Evolutionary conservation across 148 eudicot species (phyloP).

Genomic region (Spergularia marina): DNA sequence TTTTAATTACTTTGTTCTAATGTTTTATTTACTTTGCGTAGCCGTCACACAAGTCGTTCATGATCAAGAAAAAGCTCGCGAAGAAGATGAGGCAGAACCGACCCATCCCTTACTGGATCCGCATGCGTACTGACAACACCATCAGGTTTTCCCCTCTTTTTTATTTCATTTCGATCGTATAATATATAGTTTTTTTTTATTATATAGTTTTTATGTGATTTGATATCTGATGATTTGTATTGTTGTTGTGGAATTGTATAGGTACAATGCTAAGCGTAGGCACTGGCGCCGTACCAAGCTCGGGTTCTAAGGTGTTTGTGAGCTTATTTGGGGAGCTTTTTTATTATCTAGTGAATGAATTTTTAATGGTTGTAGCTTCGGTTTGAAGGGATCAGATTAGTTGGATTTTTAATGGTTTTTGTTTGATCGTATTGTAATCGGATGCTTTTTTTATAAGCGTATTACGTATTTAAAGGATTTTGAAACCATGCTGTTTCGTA

Average conservation of each 20-base stretch:
- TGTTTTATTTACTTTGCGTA: background rate
- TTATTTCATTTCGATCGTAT: background rate
- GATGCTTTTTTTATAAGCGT: background rate
- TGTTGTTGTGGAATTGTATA: background rate
- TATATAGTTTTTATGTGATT: background rate
- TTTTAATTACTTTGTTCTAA: no score
- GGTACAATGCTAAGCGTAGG: conserved; percentile 39
- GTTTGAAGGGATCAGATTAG: background rate
- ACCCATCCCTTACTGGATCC: conserved; percentile 89
- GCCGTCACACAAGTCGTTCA: conserved; percentile 91
- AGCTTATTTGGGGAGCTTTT: background rate
- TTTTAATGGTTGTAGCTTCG: background rate
- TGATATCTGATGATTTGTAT: background rate
- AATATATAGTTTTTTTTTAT: background rate
- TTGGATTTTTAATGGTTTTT: background rate
- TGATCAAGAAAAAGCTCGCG: conserved; percentile 81
- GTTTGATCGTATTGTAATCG: conserved; percentile 1
- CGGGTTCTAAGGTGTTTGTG: conserved; percentile 27
- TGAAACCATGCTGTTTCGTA: background rate
- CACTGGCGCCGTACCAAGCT: conserved; percentile 45
- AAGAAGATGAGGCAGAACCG: conserved; percentile 95
- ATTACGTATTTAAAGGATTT: background rate
- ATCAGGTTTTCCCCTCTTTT: conserved; percentile 37
- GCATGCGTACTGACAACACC: conserved; percentile 82
- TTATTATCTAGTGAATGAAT: no score